Percentiles rank a stretch among this genome's conserved stretches.
phyloP scores from a whole-genome alignment of 2,329 filamentous ascomycete species.

The Pseudogymnoascus sp. region DNA sequence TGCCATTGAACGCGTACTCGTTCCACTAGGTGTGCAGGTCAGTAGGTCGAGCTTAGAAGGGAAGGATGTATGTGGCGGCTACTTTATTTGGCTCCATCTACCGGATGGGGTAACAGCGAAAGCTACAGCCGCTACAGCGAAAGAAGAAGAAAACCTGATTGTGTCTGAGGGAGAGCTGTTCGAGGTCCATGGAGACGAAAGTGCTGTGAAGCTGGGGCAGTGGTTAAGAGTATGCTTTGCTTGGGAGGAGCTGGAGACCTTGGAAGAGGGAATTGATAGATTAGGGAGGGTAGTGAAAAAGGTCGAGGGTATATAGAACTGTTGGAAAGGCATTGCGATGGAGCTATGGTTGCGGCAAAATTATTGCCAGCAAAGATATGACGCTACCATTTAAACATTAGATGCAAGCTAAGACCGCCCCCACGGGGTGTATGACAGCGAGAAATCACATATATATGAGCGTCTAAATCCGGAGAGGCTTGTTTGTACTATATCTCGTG shows the following conservation, averaged over 20 bases:
- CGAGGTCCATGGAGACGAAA: slow-evolving; percentile 32
- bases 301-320: neutral
- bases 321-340: neutral
- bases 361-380: neutral
- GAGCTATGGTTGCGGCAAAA: neutral
- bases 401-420: neutral
- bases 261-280: slow-evolving; percentile 47
- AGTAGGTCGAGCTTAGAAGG: slow-evolving; percentile 5
- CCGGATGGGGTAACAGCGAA: slow-evolving; percentile 37
- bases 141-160: slow-evolving; percentile 42
- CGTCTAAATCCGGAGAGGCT: neutral
- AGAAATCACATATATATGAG: neutral
- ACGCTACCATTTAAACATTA: neutral
- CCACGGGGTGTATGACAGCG: neutral
- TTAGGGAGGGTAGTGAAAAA: slow-evolving; percentile 25
- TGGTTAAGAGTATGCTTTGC: slow-evolving; percentile 48
- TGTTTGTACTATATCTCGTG: neutral
- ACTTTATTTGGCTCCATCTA: slow-evolving; percentile 55
- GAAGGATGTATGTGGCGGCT: slow-evolving; percentile 41
- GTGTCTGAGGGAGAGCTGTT: slow-evolving; percentile 50
- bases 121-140: slow-evolving; percentile 30
- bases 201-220: slow-evolving; percentile 23
- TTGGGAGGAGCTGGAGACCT: slow-evolving; percentile 45
- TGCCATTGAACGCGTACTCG: slow-evolving; percentile 17
- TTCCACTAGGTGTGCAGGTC: slow-evolving; percentile 20